Evolutionary conservation across 768 basidiomycete species (phyloP).

Genomic region (Phlebiopsis gigantea): DNA sequence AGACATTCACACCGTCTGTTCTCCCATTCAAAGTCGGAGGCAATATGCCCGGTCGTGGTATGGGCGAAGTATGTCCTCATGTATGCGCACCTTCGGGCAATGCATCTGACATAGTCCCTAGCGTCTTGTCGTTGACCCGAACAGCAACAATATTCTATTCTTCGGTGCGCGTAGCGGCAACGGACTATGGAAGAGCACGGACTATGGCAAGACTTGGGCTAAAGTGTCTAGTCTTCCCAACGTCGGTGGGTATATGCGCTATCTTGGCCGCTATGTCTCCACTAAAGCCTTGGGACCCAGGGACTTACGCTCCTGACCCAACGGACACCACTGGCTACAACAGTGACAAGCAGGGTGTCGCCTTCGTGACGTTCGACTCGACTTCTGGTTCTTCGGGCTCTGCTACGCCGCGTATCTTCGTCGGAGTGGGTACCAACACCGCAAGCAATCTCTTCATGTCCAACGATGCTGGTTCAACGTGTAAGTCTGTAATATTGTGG

Average conservation of each 20-base stretch:
- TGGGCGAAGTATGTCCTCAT: conserved; percentile 44
- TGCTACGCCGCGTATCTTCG: conserved; percentile 60
- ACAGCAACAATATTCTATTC: conserved; percentile 54
- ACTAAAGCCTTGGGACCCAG: no score
- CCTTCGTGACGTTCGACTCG: conserved; percentile 64
- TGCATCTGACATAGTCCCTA: conserved; percentile 17
- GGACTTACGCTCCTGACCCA: conserved; percentile 48
- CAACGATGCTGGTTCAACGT: conserved; percentile 51
- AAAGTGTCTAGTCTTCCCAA: conserved; percentile 56
- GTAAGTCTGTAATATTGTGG: conserved; percentile 28
- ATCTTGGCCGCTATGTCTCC: no score
- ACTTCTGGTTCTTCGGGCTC: conserved; percentile 48
- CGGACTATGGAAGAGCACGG: conserved; percentile 61
- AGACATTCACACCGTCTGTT: conserved; percentile 45
- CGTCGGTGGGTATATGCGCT: conserved; percentile 39
- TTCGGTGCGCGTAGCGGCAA: conserved; percentile 63
- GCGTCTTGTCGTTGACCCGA: conserved; percentile 60
- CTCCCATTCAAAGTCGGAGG: conserved; percentile 66
- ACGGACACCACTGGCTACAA: conserved; percentile 40
- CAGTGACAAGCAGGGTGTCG: conserved; percentile 36
- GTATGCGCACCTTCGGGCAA: background rate
- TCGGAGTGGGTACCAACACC: conserved; percentile 55
- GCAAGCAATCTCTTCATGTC: conserved; percentile 51
- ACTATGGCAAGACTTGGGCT: conserved; percentile 54
- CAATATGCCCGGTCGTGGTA: conserved; percentile 66